Conservation (phyloP, 1,139 yeast species). For the Hansenula lynferdii region DNA sequence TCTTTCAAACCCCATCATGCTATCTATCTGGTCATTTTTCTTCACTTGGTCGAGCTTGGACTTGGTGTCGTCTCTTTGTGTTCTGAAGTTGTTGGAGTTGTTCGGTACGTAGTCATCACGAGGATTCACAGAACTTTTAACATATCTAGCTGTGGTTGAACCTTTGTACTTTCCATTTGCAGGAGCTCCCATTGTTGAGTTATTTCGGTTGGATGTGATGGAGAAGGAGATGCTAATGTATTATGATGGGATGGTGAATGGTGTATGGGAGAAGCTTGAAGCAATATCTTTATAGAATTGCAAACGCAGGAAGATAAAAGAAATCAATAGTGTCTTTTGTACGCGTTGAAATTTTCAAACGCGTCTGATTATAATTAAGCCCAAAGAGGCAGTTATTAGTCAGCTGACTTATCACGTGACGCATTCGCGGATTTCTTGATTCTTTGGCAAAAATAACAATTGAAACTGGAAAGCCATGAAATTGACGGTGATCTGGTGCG, state of each 20-base stretch:
- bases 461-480: too few species aligned
- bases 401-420: conserved; percentile 3
- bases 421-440: not conserved
- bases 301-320: too few species aligned
- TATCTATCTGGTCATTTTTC: conserved; percentile 61
- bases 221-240: too few species aligned
- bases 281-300: too few species aligned
- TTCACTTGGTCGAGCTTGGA: conserved; percentile 37
- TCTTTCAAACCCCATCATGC: conserved; percentile 80
- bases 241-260: too few species aligned
- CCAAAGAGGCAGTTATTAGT: conserved; percentile 1
- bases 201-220: not conserved
- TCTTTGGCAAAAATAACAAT: not conserved
- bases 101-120: conserved; percentile 27
- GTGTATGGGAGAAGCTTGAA: too few species aligned
- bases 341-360: not conserved
- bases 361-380: conserved; percentile 1
- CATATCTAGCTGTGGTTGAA: conserved; percentile 51
- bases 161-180: conserved; percentile 34
- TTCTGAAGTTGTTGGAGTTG: conserved; percentile 19
- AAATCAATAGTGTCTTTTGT: not conserved
- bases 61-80: conserved; percentile 7
- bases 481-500: too few species aligned
- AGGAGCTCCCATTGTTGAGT: conserved; percentile 9
- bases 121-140: conserved; percentile 33